Conservation (phyloP, 2,329 filamentous ascomycete species). For the Polychaeton citri region DNA sequence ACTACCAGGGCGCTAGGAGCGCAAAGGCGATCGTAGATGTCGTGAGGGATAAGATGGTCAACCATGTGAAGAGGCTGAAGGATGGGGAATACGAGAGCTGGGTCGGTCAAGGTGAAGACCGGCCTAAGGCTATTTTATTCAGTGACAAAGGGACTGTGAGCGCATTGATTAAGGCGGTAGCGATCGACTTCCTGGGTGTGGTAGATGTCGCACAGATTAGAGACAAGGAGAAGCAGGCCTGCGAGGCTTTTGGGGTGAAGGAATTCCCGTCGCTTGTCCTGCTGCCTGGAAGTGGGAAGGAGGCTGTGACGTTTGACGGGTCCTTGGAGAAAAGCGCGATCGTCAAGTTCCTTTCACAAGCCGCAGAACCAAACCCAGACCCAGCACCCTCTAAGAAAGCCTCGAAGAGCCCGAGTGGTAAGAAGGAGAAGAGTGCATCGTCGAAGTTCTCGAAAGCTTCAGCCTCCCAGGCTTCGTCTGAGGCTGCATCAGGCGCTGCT, state of each 20-base stretch:
- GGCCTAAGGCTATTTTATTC: conserved; percentile 77
- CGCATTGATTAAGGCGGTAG: conserved; percentile 66
- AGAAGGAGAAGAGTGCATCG: conserved; percentile 33
- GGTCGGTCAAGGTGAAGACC: conserved; percentile 42
- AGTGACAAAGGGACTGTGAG: conserved; percentile 85
- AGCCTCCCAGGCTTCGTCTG: conserved; percentile 36
- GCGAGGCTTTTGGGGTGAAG: conserved; percentile 60
- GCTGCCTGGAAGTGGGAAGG: conserved; percentile 55
- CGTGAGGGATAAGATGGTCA: conserved; percentile 77
- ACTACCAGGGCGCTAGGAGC: conserved; percentile 73
- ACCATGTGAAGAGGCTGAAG: conserved; percentile 69
- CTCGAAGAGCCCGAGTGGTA: conserved; percentile 27
- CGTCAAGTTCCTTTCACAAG: conserved; percentile 69
- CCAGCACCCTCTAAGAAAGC: conserved; percentile 38
- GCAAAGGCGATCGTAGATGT: conserved; percentile 82
- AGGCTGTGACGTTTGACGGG: conserved; percentile 62
- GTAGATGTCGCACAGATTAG: conserved; percentile 73
- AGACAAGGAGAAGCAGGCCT: conserved; percentile 60
- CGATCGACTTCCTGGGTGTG: conserved; percentile 77
- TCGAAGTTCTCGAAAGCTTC: conserved; percentile 39
- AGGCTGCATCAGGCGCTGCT: conserved; percentile 33
- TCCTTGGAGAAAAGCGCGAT: conserved; percentile 76
- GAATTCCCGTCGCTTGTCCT: conserved; percentile 73
- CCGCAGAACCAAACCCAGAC: conserved; percentile 65
- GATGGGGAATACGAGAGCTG: conserved; percentile 70